Base-by-base conservation (phyloP, 768 basidiomycete species). In the Fomitopsis pulvina region DNA sequence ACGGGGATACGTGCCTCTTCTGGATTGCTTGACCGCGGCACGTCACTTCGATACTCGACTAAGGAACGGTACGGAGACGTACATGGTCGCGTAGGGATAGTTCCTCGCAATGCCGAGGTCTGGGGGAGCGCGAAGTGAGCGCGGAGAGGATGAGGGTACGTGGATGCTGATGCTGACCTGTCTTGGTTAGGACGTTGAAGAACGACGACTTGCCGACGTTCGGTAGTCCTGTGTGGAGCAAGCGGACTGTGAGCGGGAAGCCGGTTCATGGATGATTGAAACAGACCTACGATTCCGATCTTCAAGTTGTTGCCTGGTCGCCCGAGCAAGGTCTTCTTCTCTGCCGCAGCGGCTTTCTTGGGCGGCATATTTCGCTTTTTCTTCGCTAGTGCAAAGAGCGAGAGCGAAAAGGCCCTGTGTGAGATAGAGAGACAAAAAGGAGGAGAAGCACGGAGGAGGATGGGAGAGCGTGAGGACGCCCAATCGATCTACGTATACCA, bases 191-290 rank as follows among this genome's bases (percentile, higher is more conserved):
- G 32, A 77, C 87, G 68, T 99, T 99, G 81, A 99, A 99, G 71
- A 98, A 95, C n/a, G 93, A 96, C 0, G 91, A 93, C 70, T 99
- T 98, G 55, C 96, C 96, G 58, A 98, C 95, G 66, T 99, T 97
- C 47, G 95, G 93, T 34, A 96, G 69, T 65, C 90, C 89, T 92
- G n/a, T 16, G 27, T 24, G 3, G 38, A 34, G 21, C 10, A 18
- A 5, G 45, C 25, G n/a, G n/a, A n/a, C n/a, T n/a, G 29, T 50
- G n/a, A 52, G 40, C 52, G 32, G 50, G 50, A 52, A 37, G 26
- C 27, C 37, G 29, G 7, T 30, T 34, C 27, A 51, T 57, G 52
- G 52, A 27, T 8, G 49, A 50, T 52, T 54, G 54, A 61, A 70
- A 79, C 84, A 70, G 68, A 91, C 91, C 94, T 76, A 97, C 95